Evolutionary conservation across 306 rosid genomes (phyloP), one percentile per base, ranked within the genome.

Genomic region (Pyrus communis): DNA sequence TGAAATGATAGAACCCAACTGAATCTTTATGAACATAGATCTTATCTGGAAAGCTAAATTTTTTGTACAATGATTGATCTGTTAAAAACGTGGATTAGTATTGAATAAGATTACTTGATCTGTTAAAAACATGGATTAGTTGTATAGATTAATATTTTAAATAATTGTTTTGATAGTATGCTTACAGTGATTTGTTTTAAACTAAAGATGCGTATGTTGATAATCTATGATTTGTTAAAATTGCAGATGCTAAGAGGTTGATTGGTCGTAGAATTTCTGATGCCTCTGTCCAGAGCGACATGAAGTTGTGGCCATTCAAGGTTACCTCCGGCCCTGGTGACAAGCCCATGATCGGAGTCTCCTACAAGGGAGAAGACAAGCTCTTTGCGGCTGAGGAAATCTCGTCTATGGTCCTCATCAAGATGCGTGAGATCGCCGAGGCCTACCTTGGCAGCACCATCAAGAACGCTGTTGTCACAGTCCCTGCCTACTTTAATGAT

Each of bases 351-450:
- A 89, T 89, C 38, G 75, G 35, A 1, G 93, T 89, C 57, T 66
- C 28, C 78, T 87, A 89, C 78, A 89, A 89, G 86, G 93, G 93
- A 9, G 93, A 89, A 38, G 91, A 89, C n/a, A 89, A 89, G 83
- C 81, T 77, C 25, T 89, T 89, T 23, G 89, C 89, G 0, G 91
- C 93, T 1, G 93, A 89, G 67, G 93, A 89, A 66, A 89, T 89
- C 40, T 87, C 91, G 12, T 87, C 91, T 17, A 87, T 87, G 91
- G 91, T 89, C 19, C 91, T 89, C 5, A 85, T 83, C 19, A 89
- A 89, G 76, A 89, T 89, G 93, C 93, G 93, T 42, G 93, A 89
- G 82, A 85, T 89, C 21, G 93, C 93, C 1, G 93, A 89, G 82
- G 93, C 93, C 7, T 89, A 85, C 83, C 88, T 89, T 22, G 93